Base-by-base conservation (phyloP, 257 asterid genomes). In the Nicotiana undulata region DNA sequence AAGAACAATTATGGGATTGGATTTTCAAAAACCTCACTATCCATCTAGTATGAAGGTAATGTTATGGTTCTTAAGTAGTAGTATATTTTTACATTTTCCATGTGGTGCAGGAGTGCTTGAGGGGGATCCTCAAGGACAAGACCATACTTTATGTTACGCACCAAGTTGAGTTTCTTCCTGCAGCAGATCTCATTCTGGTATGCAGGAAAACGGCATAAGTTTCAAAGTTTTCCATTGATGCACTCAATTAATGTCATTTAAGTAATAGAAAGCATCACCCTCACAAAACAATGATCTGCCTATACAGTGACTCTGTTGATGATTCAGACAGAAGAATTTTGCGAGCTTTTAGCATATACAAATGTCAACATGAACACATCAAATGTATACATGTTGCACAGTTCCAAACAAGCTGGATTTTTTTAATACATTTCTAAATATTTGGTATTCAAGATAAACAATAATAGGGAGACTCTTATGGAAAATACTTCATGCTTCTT, bases 91-190 rank as follows among this genome's bases (percentile, higher is more conserved):
- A 24, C 59, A 32, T 80, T 58, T 22, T 76, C 52, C 65, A 28
- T 40, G 55, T 46, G 28, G 49, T 78, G 24, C 93, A 94, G 98
- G 97, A 95, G 55, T 95, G 98, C 85, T 88, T 95, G 90, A 90
- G 93, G 97, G 97, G 98, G 74, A 79, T 91, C 40, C 94, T 95
- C 84, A 93, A 91, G 88, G 91, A 92, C 65, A 95, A 95, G 89
- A 93, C 98, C 2, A 90, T 92, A 84, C 85, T 95, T 18, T 95
- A 95, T 81, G 97, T 95, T 22, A 95, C 98, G 13, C 98, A 95
- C 87, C 98, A 95, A 87, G 97, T 95, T 44, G 98, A 95, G 83
- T 92, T 92, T 86, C 98, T 95, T 84, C 98, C 98, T 9, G 98
- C 98, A 67, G 98, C 98, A 63, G 97, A 95, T 84, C 92, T 95